Evolutionary conservation across 169 alveolate species (phyloP).

Genomic region (Theileria parva): DNA sequence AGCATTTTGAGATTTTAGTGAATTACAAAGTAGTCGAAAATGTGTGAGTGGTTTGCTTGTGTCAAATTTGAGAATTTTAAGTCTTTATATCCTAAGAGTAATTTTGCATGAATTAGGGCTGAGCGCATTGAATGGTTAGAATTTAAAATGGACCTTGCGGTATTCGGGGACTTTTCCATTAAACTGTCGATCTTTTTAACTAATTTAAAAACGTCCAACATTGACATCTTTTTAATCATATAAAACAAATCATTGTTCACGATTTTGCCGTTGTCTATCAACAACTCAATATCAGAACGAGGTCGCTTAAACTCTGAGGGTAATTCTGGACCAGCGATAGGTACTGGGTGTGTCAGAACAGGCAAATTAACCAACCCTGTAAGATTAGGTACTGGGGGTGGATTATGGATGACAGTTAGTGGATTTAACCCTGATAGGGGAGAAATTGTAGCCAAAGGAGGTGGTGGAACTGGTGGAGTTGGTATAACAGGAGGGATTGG

Average conservation of each 20-base stretch:
- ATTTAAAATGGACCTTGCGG: slow-evolving; percentile 35
- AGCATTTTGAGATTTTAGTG: neutral
- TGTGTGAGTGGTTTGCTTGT: neutral
- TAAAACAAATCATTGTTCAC: slow-evolving; percentile 30
- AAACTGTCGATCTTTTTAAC: slow-evolving; percentile 35
- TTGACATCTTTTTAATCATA: slow-evolving; percentile 36
- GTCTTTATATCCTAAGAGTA: slow-evolving; percentile 31
- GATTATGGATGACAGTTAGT: neutral
- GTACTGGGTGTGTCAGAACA: neutral
- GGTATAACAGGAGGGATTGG: neutral
- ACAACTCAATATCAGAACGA: slow-evolving; percentile 4
- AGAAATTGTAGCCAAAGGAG: neutral
- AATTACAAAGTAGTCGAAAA: slow-evolving; percentile 26
- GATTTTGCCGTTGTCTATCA: slow-evolving; percentile 36
- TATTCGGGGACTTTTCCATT: slow-evolving; percentile 41
- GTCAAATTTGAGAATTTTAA: slow-evolving; percentile 6
- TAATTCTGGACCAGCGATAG: slow-evolving; percentile 7
- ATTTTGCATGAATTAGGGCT: slow-evolving; percentile 53
- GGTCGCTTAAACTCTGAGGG: slow-evolving; percentile 1
- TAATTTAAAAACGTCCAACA: slow-evolving; percentile 46
- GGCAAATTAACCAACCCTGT: slow-evolving; percentile 1
- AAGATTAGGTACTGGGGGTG: neutral
- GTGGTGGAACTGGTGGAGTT: slow-evolving; percentile 3
- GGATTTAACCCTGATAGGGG: neutral
- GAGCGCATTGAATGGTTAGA: slow-evolving; percentile 20